A percentile compares a stretch with the other conserved stretches of the same genome.
Evolutionary conservation across 2,329 filamentous ascomycete genomes (phyloP).

Genomic region (Botrytis medusae): DNA sequence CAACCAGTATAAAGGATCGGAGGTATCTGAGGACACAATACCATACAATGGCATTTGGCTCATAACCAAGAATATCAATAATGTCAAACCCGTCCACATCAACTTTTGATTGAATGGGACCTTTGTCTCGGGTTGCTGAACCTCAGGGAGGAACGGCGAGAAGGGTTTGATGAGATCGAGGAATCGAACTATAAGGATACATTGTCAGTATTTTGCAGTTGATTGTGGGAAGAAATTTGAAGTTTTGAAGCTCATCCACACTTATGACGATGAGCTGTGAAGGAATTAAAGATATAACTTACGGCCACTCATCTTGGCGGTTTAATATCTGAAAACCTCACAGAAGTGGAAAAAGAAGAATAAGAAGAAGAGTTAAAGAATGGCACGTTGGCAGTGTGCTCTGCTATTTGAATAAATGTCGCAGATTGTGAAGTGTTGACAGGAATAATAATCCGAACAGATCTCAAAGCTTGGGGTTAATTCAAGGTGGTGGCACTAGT

Average conservation of each 20-base stretch:
- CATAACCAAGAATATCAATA: conserved; percentile 99
- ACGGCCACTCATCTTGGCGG: conserved; percentile 47
- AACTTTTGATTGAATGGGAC: conserved; percentile 98
- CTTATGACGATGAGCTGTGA: conserved; percentile 14
- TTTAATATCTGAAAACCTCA: conserved; percentile 39
- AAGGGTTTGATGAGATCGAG: conserved; percentile 99
- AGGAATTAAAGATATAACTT: conserved; percentile 34
- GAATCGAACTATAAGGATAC: conserved; percentile 73
- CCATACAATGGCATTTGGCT: conserved; percentile 99
- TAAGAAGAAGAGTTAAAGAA: conserved; percentile 33
- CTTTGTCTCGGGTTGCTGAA: conserved; percentile 97
- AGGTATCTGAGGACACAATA: conserved; percentile 98
- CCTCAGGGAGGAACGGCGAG: conserved; percentile 98
- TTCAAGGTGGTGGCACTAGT: conserved; percentile 29
- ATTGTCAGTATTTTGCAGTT: conserved; percentile 33
- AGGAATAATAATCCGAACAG: conserved; percentile 34
- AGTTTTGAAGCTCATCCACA: conserved; percentile 16
- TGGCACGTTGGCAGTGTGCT: conserved; percentile 33
- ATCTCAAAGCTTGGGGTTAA: conserved; percentile 29
- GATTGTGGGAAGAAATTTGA: conserved; percentile 25
- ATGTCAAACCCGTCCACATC: conserved; percentile 92
- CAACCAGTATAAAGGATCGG: conserved; percentile 98
- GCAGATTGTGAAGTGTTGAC: conserved; percentile 36
- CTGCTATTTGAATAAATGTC: conserved; percentile 17
- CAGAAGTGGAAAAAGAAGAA: conserved; percentile 41